Evolutionary conservation across 1,139 yeast species (phyloP), one percentile per base, ranked within the genome.

Genomic region (Geotrichum carabidarum): DNA sequence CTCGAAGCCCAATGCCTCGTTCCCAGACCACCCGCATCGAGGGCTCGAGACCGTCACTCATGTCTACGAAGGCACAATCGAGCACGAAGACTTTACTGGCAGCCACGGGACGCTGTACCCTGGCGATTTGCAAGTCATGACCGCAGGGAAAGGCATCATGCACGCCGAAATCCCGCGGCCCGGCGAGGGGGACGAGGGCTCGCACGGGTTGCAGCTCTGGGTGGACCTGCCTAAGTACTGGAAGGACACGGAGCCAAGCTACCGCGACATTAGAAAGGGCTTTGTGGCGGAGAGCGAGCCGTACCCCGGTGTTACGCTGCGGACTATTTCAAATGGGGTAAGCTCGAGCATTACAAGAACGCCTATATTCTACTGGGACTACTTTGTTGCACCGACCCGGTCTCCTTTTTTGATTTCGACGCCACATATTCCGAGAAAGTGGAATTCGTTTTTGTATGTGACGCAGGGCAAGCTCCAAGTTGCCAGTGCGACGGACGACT

Each of bases 61-160:
- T 61, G 71, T 86, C 48, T 71, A 82, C 56, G 74, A 79, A 45
- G 95, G 95, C 43, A 83, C 81, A 56, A 74, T 86, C 71, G 88
- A 90, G n/a, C 95, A 87, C 67, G 95, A 86, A 68, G 95, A 87
- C 67, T 86, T 86, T 71, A 85, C 93, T 1, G 94, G 94, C 0
- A 74, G 84, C 18, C 77, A 78, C 56, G 95, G 95, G 55, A 75
- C 84, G 17, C 72, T 87, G 54, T 77, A 79, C 59, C 81, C 86
- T 14, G 95, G 95, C 52, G 95, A 87, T 67, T 74, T 87, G 60
- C 95, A 87, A 69, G 85, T 87, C 66, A 87, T 87, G 95, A 86
- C 94, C 46, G 95, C 95, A 7, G 95, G 95, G 57, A 79, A 76
- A 61, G 95, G 94, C 55, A 81, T 86, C 43, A 86, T 86, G 48